These are phyloP conservation scores for Saprolegnia diclina DNA, from an alignment of 352 stramenopile species.

Conservation along the genomic window DNA sequence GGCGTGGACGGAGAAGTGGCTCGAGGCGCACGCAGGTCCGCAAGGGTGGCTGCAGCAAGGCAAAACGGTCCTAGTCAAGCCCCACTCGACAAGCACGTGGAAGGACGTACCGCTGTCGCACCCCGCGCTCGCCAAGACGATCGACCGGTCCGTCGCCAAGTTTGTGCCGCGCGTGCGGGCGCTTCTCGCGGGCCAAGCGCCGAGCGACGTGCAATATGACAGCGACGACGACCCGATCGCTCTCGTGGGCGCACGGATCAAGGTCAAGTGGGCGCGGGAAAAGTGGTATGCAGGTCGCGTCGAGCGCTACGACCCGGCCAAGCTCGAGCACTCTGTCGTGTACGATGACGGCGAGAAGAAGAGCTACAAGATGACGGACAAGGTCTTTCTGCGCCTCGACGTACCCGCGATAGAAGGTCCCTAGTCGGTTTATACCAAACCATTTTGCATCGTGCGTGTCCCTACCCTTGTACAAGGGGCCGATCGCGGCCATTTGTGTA, in stretches of 20 bases:
- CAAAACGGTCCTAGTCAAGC: conserved; percentile 76
- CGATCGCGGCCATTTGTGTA: no score
- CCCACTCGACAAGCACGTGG: conserved; percentile 79
- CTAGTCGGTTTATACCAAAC: no score
- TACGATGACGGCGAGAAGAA: conserved; percentile 85
- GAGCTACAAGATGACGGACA: conserved; percentile 86
- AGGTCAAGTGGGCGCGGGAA: conserved; percentile 85
- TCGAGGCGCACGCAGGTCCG: conserved; percentile 50
- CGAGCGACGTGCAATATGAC: conserved; percentile 78
- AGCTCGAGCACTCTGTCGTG: conserved; percentile 75
- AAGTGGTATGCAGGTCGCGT: conserved; percentile 84
- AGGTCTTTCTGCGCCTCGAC: conserved; percentile 47
- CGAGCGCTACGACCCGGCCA: conserved; percentile 66
- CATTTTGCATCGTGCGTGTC: no score
- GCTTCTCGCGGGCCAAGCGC: conserved; percentile 38
- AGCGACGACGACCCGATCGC: conserved; percentile 82
- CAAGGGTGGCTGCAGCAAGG: conserved; percentile 69
- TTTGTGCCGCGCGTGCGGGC: conserved; percentile 52
- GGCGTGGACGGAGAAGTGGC: conserved; percentile 81
- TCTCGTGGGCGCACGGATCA: conserved; percentile 76
- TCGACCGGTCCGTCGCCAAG: conserved; percentile 55
- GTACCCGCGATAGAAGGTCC: no score
- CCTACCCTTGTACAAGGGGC: no score
- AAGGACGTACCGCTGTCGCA: conserved; percentile 52
- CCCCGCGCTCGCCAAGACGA: conserved; percentile 47